Percentiles rank a stretch among this genome's conserved stretches.
phyloP scores from a whole-genome alignment of 345 rosid genomes.

The Eutrema japonicum region DNA sequence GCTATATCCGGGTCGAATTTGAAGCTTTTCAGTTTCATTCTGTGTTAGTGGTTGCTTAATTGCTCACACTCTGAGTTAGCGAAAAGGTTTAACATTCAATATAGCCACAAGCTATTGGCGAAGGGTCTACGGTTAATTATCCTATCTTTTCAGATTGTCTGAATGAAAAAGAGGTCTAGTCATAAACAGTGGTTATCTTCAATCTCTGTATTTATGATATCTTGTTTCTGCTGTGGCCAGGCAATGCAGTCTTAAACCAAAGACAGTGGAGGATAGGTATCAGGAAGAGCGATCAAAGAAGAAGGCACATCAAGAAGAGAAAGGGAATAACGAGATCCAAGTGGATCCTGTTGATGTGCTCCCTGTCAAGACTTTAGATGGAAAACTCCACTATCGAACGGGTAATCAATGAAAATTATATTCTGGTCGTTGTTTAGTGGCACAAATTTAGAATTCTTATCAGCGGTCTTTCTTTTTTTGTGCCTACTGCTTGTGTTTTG shows the following conservation, averaged over 20 bases:
- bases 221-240: slow-evolving; percentile 39
- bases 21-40: background rate
- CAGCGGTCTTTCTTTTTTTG: background rate
- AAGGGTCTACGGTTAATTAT: background rate
- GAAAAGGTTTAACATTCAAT: background rate
- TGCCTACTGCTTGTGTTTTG: slow-evolving; percentile 26
- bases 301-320: slow-evolving; percentile 51
- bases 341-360: slow-evolving; percentile 82
- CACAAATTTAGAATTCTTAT: background rate
- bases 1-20: background rate
- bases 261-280: slow-evolving; percentile 74
- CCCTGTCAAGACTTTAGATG: slow-evolving; percentile 84
- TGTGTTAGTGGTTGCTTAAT: slow-evolving; percentile 6
- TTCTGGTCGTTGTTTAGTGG: background rate
- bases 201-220: slow-evolving; percentile 12
- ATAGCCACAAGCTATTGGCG: background rate
- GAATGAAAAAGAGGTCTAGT: background rate
- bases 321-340: slow-evolving; percentile 44
- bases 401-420: slow-evolving; percentile 39
- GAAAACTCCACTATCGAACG: slow-evolving; percentile 65
- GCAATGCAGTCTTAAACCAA: slow-evolving; percentile 53
- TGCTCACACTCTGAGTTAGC: background rate
- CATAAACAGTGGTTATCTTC: background rate
- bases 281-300: slow-evolving; percentile 67
- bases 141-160: background rate